Base-by-base conservation (phyloP, 2,329 filamentous ascomycete species). In the Furcasterigmium sp. region DNA sequence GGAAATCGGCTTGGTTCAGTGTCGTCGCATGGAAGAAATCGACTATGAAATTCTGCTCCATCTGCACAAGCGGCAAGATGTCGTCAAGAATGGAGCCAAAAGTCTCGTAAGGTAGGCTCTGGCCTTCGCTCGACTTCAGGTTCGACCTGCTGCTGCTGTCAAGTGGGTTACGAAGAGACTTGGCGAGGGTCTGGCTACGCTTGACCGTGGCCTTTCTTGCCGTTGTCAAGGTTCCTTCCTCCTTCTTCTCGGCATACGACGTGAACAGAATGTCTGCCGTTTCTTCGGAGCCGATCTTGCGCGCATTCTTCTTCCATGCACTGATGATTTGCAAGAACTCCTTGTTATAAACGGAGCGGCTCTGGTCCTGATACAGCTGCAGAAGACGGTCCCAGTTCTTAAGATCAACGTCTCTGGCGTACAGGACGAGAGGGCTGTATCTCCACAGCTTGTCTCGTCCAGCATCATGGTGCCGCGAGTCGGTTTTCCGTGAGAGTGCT, bases 1-100 rank as follows among this genome's bases (percentile, higher is more conserved):
- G 76, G 58, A 96, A 97, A 58, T 96, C 91, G 14, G 78, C 67
- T 28, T 82, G 84, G 55, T 90, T 84, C 21, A 91, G 73, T 2
- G 89, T 94, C n/a, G 85, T 87, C 20, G 93, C 81, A 55, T 97
- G 91, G 75, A 97, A 97, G 62, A 96, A 93, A 53, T 95, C 89
- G n/a, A 95, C 83, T 39, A 96, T 74, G 59, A 97, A 98, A 59
- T 96, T 97, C 61, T 98, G 91, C 65, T 98, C 93, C 61, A 91
- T 91, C 53, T 89, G 84, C 46, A 96, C 82, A 44, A 95, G 75
- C 6, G 85, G 87, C 36, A 91, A 69, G 50, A 93, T 79, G 55
- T 96, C 89, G 45, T 93, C 85, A 48, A 96, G 67, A 11, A 88
- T 81, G 29, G 82, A 83, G 1, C 80, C 75, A 62, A 97, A 95